A percentile compares a stretch with the other conserved stretches of the same genome.
Conservation (phyloP, 1,139 yeast species). For the Hyphopichia wangnamkhiaoensis region DNA sequence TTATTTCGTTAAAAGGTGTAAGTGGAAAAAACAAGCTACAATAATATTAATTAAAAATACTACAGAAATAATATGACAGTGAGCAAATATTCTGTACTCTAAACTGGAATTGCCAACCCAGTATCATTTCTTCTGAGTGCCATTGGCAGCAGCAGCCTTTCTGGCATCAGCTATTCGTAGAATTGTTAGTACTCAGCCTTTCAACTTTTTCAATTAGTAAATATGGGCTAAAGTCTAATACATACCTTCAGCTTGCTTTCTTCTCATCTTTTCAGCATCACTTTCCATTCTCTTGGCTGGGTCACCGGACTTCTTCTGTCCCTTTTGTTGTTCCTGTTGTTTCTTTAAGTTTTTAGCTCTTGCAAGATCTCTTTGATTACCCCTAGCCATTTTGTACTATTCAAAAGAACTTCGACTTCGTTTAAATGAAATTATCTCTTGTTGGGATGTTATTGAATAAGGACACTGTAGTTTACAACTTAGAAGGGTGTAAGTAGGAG, state of each 20-base stretch:
- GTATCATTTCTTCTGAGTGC: constrained; percentile 17
- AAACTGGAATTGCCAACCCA: no score
- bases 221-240: constrained; percentile 13
- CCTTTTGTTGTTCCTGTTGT: constrained; percentile 60
- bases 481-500: no score
- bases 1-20: not conserved
- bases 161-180: constrained; percentile 56
- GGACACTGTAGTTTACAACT: no score
- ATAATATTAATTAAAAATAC: not conserved
- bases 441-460: not conserved
- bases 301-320: constrained; percentile 75
- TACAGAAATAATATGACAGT: no score
- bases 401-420: not conserved
- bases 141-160: constrained; percentile 43
- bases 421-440: not conserved
- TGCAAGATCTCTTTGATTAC: constrained; percentile 94
- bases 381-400: constrained; percentile 71
- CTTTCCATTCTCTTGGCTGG: constrained; percentile 80
- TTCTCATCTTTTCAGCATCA: constrained; percentile 86
- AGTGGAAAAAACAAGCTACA: not conserved
- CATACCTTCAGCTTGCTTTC: constrained; percentile 81
- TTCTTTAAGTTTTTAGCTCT: constrained; percentile 86
- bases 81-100: no score
- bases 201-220: constrained; percentile 1
- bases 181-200: constrained; percentile 1